Evolutionary conservation across 768 basidiomycete species (phyloP).

Genomic region (Thelephora aurantiotincta): DNA sequence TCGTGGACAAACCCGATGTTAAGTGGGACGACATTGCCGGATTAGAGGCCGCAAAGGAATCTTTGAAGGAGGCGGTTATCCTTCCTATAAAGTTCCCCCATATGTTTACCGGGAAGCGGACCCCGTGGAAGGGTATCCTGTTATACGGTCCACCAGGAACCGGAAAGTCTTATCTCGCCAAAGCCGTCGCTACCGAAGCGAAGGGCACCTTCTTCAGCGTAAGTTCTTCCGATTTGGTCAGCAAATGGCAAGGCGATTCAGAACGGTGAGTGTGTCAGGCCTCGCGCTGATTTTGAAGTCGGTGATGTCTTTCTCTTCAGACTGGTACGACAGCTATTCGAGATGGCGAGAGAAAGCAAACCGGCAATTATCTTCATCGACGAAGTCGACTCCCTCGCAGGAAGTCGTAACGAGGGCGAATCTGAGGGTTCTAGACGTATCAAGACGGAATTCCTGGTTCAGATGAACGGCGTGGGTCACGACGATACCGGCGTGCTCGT

Average conservation of each 20-base stretch:
- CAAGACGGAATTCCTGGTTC: slow-evolving; percentile 95
- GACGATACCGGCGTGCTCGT: slow-evolving; percentile 95
- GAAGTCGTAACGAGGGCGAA: slow-evolving; percentile 92
- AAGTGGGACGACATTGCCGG: slow-evolving; percentile 99
- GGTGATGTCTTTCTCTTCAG: slow-evolving; percentile 26
- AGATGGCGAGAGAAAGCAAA: slow-evolving; percentile 90
- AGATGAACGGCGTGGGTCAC: slow-evolving; percentile 98
- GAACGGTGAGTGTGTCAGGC: slow-evolving; percentile 50
- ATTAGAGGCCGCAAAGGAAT: slow-evolving; percentile 86
- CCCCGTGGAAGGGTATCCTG: slow-evolving; percentile 92
- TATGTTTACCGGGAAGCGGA: slow-evolving; percentile 95
- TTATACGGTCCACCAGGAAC: slow-evolving; percentile 97
- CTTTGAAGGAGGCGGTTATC: slow-evolving; percentile 96
- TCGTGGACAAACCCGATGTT: slow-evolving; percentile 89
- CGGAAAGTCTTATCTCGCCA: slow-evolving; percentile 92
- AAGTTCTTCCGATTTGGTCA: slow-evolving; percentile 87
- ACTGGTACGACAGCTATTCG: slow-evolving; percentile 90
- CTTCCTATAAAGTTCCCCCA: slow-evolving; percentile 99
- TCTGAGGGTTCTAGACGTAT: slow-evolving; percentile 94
- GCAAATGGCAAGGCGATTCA: slow-evolving; percentile 99
- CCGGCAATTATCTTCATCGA: slow-evolving; percentile 99
- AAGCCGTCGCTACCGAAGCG: slow-evolving; percentile 97
- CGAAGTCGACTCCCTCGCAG: slow-evolving; percentile 93
- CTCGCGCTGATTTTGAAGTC: background rate
- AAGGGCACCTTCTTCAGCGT: slow-evolving; percentile 99